Conservation (phyloP, 148 eudicot genomes). For the Camellia granthamiana region DNA sequence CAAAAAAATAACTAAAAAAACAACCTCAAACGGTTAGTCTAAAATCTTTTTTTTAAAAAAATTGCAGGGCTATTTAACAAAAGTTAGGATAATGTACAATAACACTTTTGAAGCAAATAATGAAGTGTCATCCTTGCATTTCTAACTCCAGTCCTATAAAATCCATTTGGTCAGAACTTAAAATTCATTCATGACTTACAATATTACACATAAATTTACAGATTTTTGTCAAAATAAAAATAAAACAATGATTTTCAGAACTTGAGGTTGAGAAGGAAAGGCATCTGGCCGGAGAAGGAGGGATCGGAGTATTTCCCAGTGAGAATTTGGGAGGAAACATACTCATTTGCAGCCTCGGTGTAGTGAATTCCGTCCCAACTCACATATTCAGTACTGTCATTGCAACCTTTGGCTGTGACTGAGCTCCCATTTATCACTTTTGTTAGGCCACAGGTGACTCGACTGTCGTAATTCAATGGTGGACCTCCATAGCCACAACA, state of each 20-base stretch:
- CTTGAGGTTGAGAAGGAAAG: constrained; percentile 53
- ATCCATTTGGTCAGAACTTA: background rate
- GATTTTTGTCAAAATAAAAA: background rate
- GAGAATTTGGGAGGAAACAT: constrained; percentile 57
- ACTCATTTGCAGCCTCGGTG: constrained; percentile 68
- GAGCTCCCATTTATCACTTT: constrained; percentile 66
- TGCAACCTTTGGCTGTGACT: constrained; percentile 62
- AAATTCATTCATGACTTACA: background rate
- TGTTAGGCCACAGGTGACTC: constrained; percentile 65
- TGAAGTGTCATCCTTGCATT: too few relatives aligned
- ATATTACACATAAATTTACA: background rate
- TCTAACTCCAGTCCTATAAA: background rate
- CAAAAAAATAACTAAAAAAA: too few relatives aligned
- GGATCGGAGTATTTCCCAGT: constrained; percentile 70
- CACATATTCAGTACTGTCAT: constrained; percentile 50
- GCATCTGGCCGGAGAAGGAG: constrained; percentile 53
- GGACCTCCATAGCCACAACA: constrained; percentile 95
- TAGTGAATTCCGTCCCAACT: constrained; percentile 80
- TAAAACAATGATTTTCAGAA: constrained; percentile 17
- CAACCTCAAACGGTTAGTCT: too few relatives aligned
- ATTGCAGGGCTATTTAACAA: too few relatives aligned
- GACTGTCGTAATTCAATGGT: constrained; percentile 69
- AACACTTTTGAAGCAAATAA: too few relatives aligned
- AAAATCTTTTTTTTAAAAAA: too few relatives aligned
- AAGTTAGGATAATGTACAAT: too few relatives aligned